Percentiles rank a stretch among this genome's conserved stretches.
phyloP scores from a whole-genome alignment of 1,139 yeast genomes.

The Hyphopichia buzzinii region DNA sequence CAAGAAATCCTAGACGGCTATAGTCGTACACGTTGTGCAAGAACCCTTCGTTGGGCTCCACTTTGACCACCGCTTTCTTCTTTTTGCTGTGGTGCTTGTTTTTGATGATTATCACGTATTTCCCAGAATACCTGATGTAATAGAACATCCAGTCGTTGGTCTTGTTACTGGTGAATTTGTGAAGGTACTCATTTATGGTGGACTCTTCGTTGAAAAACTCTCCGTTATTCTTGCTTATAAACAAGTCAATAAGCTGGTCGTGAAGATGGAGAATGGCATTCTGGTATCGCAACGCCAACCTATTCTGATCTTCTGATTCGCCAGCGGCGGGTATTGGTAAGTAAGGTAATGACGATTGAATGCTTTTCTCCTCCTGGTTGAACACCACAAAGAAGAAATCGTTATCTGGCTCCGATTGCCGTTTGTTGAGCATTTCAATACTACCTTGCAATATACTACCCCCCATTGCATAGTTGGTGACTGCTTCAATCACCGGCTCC shows the following conservation, averaged over 20 bases:
- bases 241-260: constrained; percentile 37
- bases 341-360: constrained; percentile 42
- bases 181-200: constrained; percentile 36
- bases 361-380: constrained; percentile 22
- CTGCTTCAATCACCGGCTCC: constrained; percentile 24
- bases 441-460: constrained; percentile 26
- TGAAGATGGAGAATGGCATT: constrained; percentile 40
- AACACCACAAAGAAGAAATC: constrained; percentile 41
- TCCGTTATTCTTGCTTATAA: constrained; percentile 22
- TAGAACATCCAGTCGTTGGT: constrained; percentile 47
- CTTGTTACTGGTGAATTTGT: constrained; percentile 40
- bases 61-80: constrained; percentile 3
- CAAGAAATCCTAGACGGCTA: constrained; percentile 37
- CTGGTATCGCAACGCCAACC: constrained; percentile 11
- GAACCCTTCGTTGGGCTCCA: neutral
- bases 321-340: constrained; percentile 21
- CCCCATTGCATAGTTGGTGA: constrained; percentile 14
- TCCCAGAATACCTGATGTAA: constrained; percentile 29
- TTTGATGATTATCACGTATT: constrained; percentile 36
- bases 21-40: constrained; percentile 15
- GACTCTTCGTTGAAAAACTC: constrained; percentile 21
- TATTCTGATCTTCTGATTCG: neutral
- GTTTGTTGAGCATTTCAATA: constrained; percentile 23
- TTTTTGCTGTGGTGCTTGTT: constrained; percentile 28
- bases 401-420: constrained; percentile 21